Evolutionary conservation across 2,329 filamentous ascomycete genomes (phyloP).

Genomic region (Xylariaceae sp.): DNA sequence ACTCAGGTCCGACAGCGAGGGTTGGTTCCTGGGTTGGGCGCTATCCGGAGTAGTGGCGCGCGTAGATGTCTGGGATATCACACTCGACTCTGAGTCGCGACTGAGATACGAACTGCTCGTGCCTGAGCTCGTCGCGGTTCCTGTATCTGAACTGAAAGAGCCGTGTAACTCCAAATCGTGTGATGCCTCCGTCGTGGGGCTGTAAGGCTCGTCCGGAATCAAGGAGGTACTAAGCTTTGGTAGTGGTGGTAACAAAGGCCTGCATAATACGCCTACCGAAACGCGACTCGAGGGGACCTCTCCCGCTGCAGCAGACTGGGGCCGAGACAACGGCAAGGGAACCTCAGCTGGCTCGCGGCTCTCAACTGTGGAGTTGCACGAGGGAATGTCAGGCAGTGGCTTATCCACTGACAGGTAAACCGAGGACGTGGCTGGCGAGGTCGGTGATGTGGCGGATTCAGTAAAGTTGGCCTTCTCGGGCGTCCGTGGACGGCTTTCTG

Average conservation of each 20-base stretch:
- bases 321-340: conserved; percentile 37
- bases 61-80: conserved; percentile 77
- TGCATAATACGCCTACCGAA: conserved; percentile 44
- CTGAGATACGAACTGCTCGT: conserved; percentile 75
- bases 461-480: conserved; percentile 36
- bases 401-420: conserved; percentile 52
- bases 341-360: conserved; percentile 18
- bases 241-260: conserved; percentile 48
- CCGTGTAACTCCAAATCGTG: conserved; percentile 47
- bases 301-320: conserved; percentile 37
- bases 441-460: conserved; percentile 33
- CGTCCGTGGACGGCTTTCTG: conserved; percentile 27
- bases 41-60: conserved; percentile 81
- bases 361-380: conserved; percentile 19
- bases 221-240: conserved; percentile 52
- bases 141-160: conserved; percentile 59
- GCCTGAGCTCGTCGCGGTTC: conserved; percentile 69
- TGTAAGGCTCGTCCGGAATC: conserved; percentile 43
- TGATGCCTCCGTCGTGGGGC: conserved; percentile 39
- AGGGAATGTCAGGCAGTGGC: conserved; percentile 61
- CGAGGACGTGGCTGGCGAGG: conserved; percentile 23
- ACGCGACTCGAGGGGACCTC: conserved; percentile 38
- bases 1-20: conserved; percentile 65
- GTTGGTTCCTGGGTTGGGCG: conserved; percentile 49
- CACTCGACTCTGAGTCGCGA: conserved; percentile 74